Conservation (phyloP, 1,284 basidiomycete genomes). For the Peniophora sp. region DNA sequence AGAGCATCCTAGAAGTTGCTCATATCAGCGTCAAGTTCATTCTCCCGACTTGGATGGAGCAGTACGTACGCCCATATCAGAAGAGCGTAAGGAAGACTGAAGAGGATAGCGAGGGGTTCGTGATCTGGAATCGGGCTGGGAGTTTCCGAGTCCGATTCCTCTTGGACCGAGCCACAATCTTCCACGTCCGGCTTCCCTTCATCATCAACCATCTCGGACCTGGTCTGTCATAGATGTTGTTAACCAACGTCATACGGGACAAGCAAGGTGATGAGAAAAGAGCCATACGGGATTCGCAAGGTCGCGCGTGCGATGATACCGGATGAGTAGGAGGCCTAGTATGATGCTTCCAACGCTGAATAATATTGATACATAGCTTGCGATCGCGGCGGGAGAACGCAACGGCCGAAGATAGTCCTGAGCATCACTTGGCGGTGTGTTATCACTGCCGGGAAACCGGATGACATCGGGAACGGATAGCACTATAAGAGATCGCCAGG, state of each 20-base stretch:
- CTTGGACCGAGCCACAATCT: too few relatives aligned
- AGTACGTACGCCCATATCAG: constrained; percentile 35
- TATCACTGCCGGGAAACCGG: neutral
- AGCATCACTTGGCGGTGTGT: neutral
- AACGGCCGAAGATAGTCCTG: neutral
- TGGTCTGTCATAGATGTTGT: too few relatives aligned
- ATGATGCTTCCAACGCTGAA: constrained; percentile 32
- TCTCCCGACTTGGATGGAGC: constrained; percentile 15
- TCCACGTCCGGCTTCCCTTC: too few relatives aligned
- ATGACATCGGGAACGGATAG: constrained; percentile 4
- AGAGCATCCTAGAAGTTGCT: neutral
- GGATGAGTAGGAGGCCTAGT: constrained; percentile 30
- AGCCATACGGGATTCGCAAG: constrained; percentile 19
- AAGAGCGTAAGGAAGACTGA: constrained; percentile 28
- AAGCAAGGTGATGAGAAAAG: too few relatives aligned
- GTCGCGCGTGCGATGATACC: constrained; percentile 24
- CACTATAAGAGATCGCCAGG: neutral
- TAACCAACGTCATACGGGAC: too few relatives aligned
- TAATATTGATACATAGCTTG: constrained; percentile 31
- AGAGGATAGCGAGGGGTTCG: constrained; percentile 28
- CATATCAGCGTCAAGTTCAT: neutral
- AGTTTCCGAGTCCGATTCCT: too few relatives aligned
- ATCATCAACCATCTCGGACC: too few relatives aligned
- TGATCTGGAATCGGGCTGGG: too few relatives aligned
- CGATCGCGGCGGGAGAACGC: constrained; percentile 21